Evolutionary conservation across 2,329 filamentous ascomycete genomes (phyloP), one percentile per base, ranked within the genome.

Genomic region (Myotisia sp.): DNA sequence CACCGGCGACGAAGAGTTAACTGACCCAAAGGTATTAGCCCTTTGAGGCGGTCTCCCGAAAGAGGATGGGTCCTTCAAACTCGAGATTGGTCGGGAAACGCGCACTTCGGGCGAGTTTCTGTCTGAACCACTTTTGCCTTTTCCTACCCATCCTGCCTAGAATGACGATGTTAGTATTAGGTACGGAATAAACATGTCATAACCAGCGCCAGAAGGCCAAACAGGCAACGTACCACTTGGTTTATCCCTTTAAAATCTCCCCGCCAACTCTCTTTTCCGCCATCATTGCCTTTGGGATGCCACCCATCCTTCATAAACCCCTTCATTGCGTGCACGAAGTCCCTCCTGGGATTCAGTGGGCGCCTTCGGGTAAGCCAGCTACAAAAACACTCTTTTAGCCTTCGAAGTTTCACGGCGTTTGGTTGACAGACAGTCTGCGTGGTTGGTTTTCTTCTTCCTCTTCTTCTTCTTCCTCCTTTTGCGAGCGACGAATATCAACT

Each of bases 1-100:
- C 63, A 56, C 8, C 64, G 58, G 9, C 27, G 13, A 9, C 61
- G 60, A 29, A 64, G 50, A 33, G 64, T 61, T 19, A 60, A 53
- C 9, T 63, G 47, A 3, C 63, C 62, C 58, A 50, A 68, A 59
- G 43, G 65, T 67, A 32, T 64, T 62, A 37, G 63, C 55, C 41
- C 71, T 79, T 47, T 73, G 86, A 0, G 85, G 85, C 17, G 85
- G 85, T 16, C 84, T 82, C 2, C 72, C 83, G 52, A 92, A 93
- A 10, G 74, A 70, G 1, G 71, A 55, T 1, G 83, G 85, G 51
- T 93, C 84, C 51, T 74, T 76, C 19, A 93, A 67, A 3, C 72
- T 66, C 6, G 74, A 65, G 27, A 92, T 60, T 1, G 85, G 84
- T 10, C 67, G 64, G 5, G 71, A 67, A 34, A 67, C 59, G 42